Evolutionary conservation across 106 monocot genomes (phyloP).

Genomic region (Dendrobium chrysotoxum): DNA sequence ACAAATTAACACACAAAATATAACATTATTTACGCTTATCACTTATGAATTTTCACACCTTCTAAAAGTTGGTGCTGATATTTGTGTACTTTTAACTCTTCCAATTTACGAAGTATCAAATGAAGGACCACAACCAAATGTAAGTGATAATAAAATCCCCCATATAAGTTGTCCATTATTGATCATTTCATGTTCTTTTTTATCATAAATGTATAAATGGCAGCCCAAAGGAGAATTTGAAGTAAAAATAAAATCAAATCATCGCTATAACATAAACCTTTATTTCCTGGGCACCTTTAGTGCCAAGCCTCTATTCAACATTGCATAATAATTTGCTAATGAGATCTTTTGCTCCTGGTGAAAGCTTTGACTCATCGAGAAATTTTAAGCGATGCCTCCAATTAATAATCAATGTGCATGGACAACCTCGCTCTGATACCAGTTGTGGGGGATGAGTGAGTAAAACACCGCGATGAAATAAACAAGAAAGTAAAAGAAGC

Average conservation of each 20-base stretch:
- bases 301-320: constrained; percentile 93
- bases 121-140: constrained; percentile 17
- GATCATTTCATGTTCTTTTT: not conserved
- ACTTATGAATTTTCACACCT: constrained; percentile 39
- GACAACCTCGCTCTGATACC: no score
- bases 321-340: constrained; percentile 85
- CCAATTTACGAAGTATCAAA: constrained; percentile 19
- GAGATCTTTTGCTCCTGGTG: constrained; percentile 91
- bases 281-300: constrained; percentile 88
- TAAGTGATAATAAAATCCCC: constrained; percentile 15
- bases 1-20: no score
- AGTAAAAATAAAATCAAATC: not conserved
- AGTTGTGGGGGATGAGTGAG: no score
- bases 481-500: no score
- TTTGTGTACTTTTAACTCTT: constrained; percentile 47
- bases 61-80: constrained; percentile 42
- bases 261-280: constrained; percentile 37
- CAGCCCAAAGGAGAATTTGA: not conserved
- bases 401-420: constrained; percentile 13
- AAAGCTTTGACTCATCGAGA: constrained; percentile 94
- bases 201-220: not conserved
- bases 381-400: constrained; percentile 96
- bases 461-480: no score
- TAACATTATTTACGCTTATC: no score
- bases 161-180: not conserved